These are phyloP conservation scores for Phytopythium litorale DNA, from an alignment of 352 stramenopile genomes.

Conservation along the genomic window DNA sequence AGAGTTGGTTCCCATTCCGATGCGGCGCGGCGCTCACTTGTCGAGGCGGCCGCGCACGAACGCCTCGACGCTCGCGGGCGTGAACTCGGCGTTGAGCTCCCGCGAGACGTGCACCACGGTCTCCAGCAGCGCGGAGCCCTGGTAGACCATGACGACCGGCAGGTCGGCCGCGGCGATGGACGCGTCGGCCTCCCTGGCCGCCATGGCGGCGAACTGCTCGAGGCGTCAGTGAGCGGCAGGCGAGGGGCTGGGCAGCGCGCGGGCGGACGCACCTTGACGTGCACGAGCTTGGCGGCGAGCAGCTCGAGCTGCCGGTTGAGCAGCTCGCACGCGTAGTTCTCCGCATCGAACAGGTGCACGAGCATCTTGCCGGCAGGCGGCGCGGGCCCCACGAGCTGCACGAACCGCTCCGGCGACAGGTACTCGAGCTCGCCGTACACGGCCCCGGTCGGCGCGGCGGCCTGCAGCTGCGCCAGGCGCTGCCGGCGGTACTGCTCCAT, in stretches of 20 bases:
- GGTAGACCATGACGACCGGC: constrained; percentile 66
- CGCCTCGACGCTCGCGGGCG: constrained; percentile 32
- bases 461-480: constrained; percentile 67
- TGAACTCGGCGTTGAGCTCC: constrained; percentile 65
- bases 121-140: constrained; percentile 44
- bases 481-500: constrained; percentile 55
- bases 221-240: not conserved
- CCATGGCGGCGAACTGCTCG: constrained; percentile 56
- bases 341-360: constrained; percentile 63
- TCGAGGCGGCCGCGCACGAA: constrained; percentile 36
- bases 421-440: constrained; percentile 56
- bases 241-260: no score
- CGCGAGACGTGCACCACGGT: constrained; percentile 53
- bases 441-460: constrained; percentile 21
- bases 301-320: constrained; percentile 63
- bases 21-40: constrained; percentile 2
- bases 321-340: constrained; percentile 70
- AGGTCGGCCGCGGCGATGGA: constrained; percentile 64
- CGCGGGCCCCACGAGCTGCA: constrained; percentile 33
- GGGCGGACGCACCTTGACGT: constrained; percentile 43
- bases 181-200: constrained; percentile 61
- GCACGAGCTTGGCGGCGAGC: constrained; percentile 47
- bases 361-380: constrained; percentile 24
- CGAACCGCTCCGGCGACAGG: constrained; percentile 52
- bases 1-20: constrained; percentile 5